Evolutionary conservation across 2,329 filamentous ascomycete species (phyloP).

Genomic region (Ascomycota sp.): DNA sequence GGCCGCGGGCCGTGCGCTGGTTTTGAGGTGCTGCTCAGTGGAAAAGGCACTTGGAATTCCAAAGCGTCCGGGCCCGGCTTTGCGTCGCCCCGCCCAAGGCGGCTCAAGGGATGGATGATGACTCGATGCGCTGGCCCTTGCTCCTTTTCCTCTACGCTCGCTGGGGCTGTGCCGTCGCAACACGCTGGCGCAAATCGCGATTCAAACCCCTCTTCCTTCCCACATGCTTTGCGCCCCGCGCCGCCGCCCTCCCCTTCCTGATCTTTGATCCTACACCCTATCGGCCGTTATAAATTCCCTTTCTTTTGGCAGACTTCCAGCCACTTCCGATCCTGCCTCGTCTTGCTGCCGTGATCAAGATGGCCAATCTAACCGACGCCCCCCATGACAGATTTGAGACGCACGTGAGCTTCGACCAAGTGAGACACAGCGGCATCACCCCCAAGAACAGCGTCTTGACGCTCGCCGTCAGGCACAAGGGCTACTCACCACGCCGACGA

Average conservation of each 20-base stretch:
- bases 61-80: too few relatives aligned
- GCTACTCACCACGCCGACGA: conserved; percentile 60
- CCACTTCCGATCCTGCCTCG: not conserved
- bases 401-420: conserved; percentile 41
- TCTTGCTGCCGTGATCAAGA: conserved; percentile 5
- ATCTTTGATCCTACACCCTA: conserved; percentile 2
- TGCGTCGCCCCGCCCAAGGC: not conserved
- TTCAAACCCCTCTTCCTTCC: not conserved
- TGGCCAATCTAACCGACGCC: conserved; percentile 23
- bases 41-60: too few relatives aligned
- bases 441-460: conserved; percentile 49
- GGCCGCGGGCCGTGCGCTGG: too few relatives aligned
- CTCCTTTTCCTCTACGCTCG: too few relatives aligned
- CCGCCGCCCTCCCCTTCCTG: conserved; percentile 1
- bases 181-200: not conserved
- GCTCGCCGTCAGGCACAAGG: conserved; percentile 66
- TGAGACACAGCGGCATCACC: conserved; percentile 34
- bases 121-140: not conserved
- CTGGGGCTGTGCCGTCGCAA: not conserved
- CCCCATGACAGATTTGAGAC: conserved; percentile 30
- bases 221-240: not conserved
- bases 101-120: not conserved
- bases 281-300: not conserved
- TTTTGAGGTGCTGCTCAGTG: too few relatives aligned
- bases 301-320: not conserved